Base-by-base conservation (phyloP, 2,329 filamentous ascomycete species). In the Paraphaeosphaeria sporulosa region DNA sequence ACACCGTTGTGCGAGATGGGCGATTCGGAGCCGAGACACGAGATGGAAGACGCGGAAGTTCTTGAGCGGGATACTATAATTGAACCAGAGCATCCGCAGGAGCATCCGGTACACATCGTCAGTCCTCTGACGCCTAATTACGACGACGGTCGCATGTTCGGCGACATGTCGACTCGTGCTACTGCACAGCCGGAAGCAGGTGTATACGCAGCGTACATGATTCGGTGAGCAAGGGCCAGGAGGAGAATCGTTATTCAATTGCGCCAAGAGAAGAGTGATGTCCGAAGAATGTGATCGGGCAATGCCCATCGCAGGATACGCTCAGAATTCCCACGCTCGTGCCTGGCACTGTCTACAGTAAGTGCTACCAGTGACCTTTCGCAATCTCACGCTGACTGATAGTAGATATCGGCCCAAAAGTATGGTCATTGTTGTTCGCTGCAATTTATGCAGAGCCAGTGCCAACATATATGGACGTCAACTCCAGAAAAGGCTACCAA, bases 21-120 rank as follows among this genome's bases (percentile, higher is more conserved):
- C 6, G 61, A 66, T 1, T 63, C 61, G 27, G 65, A 68, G 50
- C 63, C 63, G n/a, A 58, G 61, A 34, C 58, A 65, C 30, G 65
- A 68, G 52, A 64, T 66, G 63, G 59, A 66, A 42, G 65, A 65
- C 27, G 57, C 59, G 2, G 63, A 68, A 49, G 65, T 63, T 13
- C 53, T 25, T 17, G 59, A 64, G 23, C 25, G 59, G 51, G 34
- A 61, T 55, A 56, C 52, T 40, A 48, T 55, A 25, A 32, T 38
- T 43, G 52, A 62, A 8, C 52, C 50, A 12, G 40, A 57, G n/a
- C 46, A 57, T 50, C 60, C 60, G 6, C 34, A 36, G 15, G 52
- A 59, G 25, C 42, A 53, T 13, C 60, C 60, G 3, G 60, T 62
- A 2, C 44, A 55, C n/a, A 23, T 57, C 12, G 52, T 56, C n/a